Conservation (phyloP, 164 flowering plant species). For the Warburgia ugandensis region DNA sequence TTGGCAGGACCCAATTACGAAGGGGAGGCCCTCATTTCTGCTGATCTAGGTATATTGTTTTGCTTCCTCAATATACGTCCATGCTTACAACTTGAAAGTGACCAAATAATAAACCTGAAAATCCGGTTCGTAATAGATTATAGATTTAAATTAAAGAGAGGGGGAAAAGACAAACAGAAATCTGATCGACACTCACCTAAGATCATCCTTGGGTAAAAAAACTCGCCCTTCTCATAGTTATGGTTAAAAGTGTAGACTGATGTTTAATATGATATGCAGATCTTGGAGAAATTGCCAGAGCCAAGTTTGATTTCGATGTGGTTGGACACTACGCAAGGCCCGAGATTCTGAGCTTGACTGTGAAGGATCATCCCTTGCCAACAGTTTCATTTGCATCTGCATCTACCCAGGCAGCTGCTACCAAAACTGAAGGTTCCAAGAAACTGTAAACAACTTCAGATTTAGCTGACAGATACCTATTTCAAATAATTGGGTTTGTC, state of each 20-base stretch:
- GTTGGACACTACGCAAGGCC: slow-evolving; percentile 86
- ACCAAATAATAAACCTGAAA: too few relatives aligned
- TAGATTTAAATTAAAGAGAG: background rate
- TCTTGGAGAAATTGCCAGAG: slow-evolving; percentile 71
- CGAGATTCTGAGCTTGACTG: slow-evolving; percentile 61
- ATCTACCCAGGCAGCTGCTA: too few relatives aligned
- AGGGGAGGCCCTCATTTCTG: slow-evolving; percentile 60
- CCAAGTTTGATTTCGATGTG: slow-evolving; percentile 78
- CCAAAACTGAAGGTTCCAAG: too few relatives aligned
- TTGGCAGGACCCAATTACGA: slow-evolving; percentile 72
- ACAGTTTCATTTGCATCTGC: slow-evolving; percentile 63
- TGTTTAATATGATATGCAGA: slow-evolving; percentile 26
- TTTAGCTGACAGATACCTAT: too few relatives aligned
- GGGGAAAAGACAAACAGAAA: background rate
- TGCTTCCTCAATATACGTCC: too few relatives aligned
- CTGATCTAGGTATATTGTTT: slow-evolving; percentile 32
- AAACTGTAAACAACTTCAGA: too few relatives aligned
- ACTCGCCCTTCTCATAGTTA: too few relatives aligned
- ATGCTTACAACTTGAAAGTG: too few relatives aligned
- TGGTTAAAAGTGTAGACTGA: background rate
- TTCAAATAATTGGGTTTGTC: too few relatives aligned
- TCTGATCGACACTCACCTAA: background rate
- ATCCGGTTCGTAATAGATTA: too few relatives aligned
- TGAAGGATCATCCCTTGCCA: slow-evolving; percentile 47
- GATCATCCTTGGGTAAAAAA: too few relatives aligned